Base-by-base conservation (phyloP, 2,329 filamentous ascomycete genomes). In the Sphaerulina vaccinii region DNA sequence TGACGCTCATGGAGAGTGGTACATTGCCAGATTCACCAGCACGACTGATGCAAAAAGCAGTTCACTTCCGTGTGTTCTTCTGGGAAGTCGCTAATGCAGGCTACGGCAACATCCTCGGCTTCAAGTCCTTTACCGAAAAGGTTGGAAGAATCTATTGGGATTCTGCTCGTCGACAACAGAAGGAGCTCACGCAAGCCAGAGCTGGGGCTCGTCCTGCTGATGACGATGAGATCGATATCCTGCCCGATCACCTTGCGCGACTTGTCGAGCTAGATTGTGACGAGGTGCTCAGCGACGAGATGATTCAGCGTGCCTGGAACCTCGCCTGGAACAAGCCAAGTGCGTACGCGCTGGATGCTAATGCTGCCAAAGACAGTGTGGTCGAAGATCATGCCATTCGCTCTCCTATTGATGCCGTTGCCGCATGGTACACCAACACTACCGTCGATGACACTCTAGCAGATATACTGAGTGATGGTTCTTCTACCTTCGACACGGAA, bases 11-110 rank as follows among this genome's bases (percentile, higher is more conserved):
- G 64, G 90, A 91, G 7, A 95, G 91, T 1, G 86, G 86, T 19
- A 96, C 91, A 0, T 77, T 96, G 1, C 90, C 91, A 9, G 84
- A 89, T 53, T 93, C 88, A 1, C 90, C 92, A 1, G 79, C 81
- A 41, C 81, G 90, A 37, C 79, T 96, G 49, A 96, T 96, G 88
- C 80, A 96, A 51, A 95, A 95, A 70, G 88, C 92, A 1, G 76
- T 97, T 32, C 92, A 97, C 66, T 86, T 95, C 54, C 87, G 90
- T n/a, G 82, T 96, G 38, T 79, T 96, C 27, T 78, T 95, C 33
- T 95, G 89, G 88, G 86, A 90, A 60, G 75, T 82, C 39, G 84
- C 86, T 32, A 82, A 85, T 57, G 78, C 80, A 23, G 83, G 82
- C 6, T 79, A 87, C 43, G 80, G 85, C 57, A 76, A 78, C n/a